phyloP scores from a whole-genome alignment of 345 rosid genomes.

The Passiflora organensis region DNA sequence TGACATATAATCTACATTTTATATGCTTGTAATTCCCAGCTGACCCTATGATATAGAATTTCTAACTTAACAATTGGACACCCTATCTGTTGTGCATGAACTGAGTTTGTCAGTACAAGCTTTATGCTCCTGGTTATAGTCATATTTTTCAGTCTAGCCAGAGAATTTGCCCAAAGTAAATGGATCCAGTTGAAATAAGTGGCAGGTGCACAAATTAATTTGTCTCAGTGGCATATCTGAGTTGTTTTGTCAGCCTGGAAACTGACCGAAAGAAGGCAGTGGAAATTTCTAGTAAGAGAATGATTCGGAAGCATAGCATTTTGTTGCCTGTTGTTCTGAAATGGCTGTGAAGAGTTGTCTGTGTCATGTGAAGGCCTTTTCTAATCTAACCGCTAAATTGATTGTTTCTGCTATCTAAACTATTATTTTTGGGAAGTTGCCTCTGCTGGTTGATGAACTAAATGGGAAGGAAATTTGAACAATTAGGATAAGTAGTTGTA shows the following conservation, averaged over 20 bases:
- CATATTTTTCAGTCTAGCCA: neutral
- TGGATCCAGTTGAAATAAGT: too few relatives aligned
- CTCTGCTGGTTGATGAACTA: neutral
- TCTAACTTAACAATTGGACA: slow-evolving; percentile 1
- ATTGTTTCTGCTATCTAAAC: neutral
- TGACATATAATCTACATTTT: neutral
- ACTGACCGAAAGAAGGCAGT: slow-evolving; percentile 10
- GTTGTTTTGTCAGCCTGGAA: neutral
- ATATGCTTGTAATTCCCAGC: too few relatives aligned
- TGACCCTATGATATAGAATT: too few relatives aligned
- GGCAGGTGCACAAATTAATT: neutral
- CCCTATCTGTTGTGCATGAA: neutral
- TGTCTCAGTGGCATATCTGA: slow-evolving; percentile 8
- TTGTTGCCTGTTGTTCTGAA: neutral
- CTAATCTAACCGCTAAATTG: slow-evolving; percentile 5
- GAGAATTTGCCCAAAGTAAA: too few relatives aligned
- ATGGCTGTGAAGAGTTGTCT: slow-evolving; percentile 9
- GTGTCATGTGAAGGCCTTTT: too few relatives aligned
- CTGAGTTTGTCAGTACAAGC: neutral
- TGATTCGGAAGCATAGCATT: too few relatives aligned
- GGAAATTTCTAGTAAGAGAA: too few relatives aligned
- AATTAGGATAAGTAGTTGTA: slow-evolving; percentile 5
- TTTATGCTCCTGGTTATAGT: neutral
- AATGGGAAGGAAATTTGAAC: neutral
- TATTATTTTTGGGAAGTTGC: too few relatives aligned